Percentiles rank a stretch among this genome's conserved stretches.
Evolutionary conservation across 2,329 filamentous ascomycete species (phyloP).

Genomic region (Penicillium sp.): DNA sequence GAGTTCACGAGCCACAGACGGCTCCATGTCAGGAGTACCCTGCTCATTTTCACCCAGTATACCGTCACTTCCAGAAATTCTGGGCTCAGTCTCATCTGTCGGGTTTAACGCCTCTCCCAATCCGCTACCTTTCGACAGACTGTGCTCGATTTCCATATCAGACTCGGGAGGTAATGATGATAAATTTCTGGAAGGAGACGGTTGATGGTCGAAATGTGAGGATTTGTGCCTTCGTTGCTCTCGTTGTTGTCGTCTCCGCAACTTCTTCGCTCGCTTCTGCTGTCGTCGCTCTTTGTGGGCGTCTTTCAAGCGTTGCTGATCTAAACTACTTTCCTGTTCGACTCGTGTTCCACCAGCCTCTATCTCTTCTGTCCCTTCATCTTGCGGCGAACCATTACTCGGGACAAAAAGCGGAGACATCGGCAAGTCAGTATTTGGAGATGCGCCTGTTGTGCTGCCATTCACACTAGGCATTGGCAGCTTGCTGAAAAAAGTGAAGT

Average conservation of each 20-base stretch:
- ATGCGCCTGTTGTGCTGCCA: slow-evolving; percentile 4
- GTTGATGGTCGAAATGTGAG: slow-evolving; percentile 8
- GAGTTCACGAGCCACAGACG: neutral
- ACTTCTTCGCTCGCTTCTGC: slow-evolving; percentile 22
- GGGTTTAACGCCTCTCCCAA: slow-evolving; percentile 10
- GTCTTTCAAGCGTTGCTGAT: slow-evolving; percentile 16
- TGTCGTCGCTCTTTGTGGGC: slow-evolving; percentile 16
- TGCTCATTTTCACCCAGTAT: slow-evolving; percentile 8
- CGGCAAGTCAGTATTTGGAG: slow-evolving; percentile 9
- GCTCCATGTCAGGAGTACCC: slow-evolving; percentile 5
- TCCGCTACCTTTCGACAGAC: slow-evolving; percentile 4
- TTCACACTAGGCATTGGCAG: slow-evolving; percentile 15
- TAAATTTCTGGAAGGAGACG: slow-evolving; percentile 14
- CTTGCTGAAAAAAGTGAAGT: slow-evolving; percentile 33
- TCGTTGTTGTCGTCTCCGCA: slow-evolving; percentile 10
- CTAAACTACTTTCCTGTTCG: slow-evolving; percentile 8
- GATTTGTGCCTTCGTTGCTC: slow-evolving; percentile 14
- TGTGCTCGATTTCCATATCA: slow-evolving; percentile 10
- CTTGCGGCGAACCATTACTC: slow-evolving; percentile 11
- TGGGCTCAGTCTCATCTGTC: slow-evolving; percentile 1
- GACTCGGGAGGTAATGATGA: slow-evolving; percentile 3
- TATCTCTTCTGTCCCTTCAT: slow-evolving; percentile 3
- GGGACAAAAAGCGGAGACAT: slow-evolving; percentile 26
- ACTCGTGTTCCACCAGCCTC: neutral
- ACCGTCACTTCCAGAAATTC: slow-evolving; percentile 5